Evolutionary conservation across 169 alveolate genomes (phyloP).

Genomic region (Plasmodium ovale): DNA sequence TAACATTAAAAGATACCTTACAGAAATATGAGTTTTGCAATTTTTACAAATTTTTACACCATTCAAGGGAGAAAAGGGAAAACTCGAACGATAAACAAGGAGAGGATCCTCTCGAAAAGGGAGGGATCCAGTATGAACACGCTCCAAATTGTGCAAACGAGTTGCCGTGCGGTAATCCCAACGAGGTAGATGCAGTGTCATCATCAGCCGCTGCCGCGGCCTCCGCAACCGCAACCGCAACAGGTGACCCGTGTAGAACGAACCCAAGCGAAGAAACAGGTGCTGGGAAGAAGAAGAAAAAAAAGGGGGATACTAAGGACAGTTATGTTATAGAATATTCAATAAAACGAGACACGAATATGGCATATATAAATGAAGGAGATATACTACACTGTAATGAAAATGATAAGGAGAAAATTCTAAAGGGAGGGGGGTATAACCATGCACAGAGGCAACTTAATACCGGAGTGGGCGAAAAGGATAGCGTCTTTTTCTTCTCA

Average conservation of each 20-base stretch:
- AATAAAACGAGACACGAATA: background rate
- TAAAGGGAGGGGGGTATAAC: too few species aligned
- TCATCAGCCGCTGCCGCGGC: background rate
- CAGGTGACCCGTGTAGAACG: background rate
- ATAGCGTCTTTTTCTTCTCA: constrained; percentile 22
- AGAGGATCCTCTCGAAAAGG: background rate
- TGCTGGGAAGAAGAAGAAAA: background rate
- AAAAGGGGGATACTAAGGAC: constrained; percentile 9
- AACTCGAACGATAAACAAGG: background rate
- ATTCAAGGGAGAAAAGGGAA: background rate
- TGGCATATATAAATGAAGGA: constrained; percentile 7
- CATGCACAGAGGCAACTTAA: too few species aligned
- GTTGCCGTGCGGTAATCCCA: too few species aligned
- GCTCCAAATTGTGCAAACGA: too few species aligned
- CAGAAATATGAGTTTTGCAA: constrained; percentile 19
- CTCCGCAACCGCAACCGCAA: background rate
- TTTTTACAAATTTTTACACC: constrained; percentile 25
- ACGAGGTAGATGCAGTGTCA: background rate
- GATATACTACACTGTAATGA: background rate
- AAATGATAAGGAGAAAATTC: background rate
- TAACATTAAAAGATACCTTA: background rate
- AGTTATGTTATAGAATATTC: constrained; percentile 7
- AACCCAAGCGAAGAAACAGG: background rate
- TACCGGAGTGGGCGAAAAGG: background rate
- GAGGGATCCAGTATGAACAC: too few species aligned